These are phyloP conservation scores for Keithomyces neogunnii DNA, from an alignment of 2,329 filamentous ascomycete species.

Conservation along the genomic window DNA sequence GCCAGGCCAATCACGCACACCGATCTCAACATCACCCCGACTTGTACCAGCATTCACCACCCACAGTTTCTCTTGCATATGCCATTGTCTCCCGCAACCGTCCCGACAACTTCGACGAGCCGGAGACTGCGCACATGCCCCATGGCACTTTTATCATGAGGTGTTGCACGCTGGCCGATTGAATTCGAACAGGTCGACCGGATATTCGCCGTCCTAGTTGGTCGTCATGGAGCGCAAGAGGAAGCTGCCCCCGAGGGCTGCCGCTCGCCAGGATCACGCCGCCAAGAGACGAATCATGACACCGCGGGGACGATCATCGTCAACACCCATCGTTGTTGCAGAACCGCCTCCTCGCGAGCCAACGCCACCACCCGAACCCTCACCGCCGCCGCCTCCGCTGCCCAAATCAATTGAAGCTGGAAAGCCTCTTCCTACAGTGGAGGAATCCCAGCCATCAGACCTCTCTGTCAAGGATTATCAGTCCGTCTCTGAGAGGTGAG, in stretches of 20 bases:
- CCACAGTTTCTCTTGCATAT: neutral
- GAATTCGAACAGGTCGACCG: neutral
- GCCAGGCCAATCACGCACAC: constrained; percentile 9
- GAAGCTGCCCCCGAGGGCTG: constrained; percentile 54
- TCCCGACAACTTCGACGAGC: neutral
- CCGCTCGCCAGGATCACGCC: constrained; percentile 50
- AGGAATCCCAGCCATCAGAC: constrained; percentile 55
- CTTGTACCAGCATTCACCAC: neutral
- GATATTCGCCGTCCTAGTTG: neutral
- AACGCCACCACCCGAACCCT: constrained; percentile 18
- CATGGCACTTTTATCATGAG: constrained; percentile 25
- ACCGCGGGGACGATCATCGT: constrained; percentile 43
- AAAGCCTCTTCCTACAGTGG: constrained; percentile 63
- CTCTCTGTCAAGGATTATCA: constrained; percentile 61
- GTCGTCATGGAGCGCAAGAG: constrained; percentile 54
- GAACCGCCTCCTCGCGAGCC: constrained; percentile 24
- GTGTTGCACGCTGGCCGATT: constrained; percentile 9
- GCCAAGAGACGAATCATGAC: constrained; percentile 52
- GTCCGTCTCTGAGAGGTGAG: constrained; percentile 62
- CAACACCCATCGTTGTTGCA: constrained; percentile 28
- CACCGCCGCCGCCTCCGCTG: constrained; percentile 34
- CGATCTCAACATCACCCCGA: constrained; percentile 1
- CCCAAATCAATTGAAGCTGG: constrained; percentile 56
- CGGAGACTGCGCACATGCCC: constrained; percentile 1
- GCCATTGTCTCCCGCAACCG: neutral